These are phyloP conservation scores for Epichloe amarillans DNA, from an alignment of 2,329 filamentous ascomycete genomes.

Conservation along the genomic window DNA sequence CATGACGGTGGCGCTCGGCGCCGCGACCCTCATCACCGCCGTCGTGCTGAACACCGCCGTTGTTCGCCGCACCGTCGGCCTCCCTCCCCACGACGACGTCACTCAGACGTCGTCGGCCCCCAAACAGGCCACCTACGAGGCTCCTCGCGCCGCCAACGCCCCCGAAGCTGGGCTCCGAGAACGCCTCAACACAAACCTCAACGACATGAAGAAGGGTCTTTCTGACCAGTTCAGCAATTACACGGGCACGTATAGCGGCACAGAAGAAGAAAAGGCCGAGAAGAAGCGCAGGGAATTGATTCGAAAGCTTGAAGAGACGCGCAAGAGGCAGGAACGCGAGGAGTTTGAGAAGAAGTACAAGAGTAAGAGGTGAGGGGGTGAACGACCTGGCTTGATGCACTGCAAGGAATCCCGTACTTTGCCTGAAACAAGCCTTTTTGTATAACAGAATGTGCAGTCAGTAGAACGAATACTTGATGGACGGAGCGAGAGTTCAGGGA, in stretches of 20 bases:
- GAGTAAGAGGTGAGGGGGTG: conserved; percentile 10
- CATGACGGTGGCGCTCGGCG: conserved; percentile 30
- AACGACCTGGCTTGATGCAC: not conserved
- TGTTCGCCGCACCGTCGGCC: conserved; percentile 24
- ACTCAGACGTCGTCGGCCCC: conserved; percentile 7
- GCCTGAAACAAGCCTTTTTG: too few species aligned
- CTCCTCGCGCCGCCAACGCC: conserved; percentile 17
- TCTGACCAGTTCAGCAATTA: conserved; percentile 20
- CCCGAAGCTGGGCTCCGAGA: conserved; percentile 15
- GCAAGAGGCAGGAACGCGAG: conserved; percentile 22
- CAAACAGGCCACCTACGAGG: conserved; percentile 18
- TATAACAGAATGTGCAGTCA: too few species aligned
- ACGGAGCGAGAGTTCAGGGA: too few species aligned
- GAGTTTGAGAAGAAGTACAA: conserved; percentile 30
- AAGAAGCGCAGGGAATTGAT: conserved; percentile 21
- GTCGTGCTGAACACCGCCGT: conserved; percentile 23
- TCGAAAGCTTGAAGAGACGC: conserved; percentile 22
- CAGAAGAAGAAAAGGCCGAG: conserved; percentile 21
- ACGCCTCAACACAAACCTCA: conserved; percentile 19
- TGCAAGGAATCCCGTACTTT: too few species aligned
- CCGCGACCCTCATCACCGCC: conserved; percentile 23
- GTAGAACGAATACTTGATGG: too few species aligned
- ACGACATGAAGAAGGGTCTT: conserved; percentile 25
- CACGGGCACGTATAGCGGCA: conserved; percentile 20
- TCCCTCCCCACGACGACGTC: conserved; percentile 23